These are phyloP conservation scores for Stagonosporopsis cucurbitacearum DNA, from an alignment of 2,329 filamentous ascomycete species.

Conservation along the genomic window DNA sequence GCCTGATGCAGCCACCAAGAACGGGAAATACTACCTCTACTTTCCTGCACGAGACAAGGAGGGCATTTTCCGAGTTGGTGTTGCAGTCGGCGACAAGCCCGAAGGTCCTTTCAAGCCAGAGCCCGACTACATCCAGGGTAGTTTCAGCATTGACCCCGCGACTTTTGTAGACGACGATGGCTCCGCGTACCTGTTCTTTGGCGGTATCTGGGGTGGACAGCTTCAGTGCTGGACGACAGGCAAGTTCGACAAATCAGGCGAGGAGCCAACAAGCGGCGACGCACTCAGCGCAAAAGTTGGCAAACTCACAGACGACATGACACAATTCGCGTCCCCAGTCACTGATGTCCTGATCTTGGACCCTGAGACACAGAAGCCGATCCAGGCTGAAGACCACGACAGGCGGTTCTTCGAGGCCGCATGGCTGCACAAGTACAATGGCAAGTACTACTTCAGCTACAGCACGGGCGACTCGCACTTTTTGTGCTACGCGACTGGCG, in stretches of 20 bases:
- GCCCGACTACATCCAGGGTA: conserved; percentile 68
- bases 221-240: conserved; percentile 74
- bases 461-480: conserved; percentile 80
- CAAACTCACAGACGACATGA: conserved; percentile 70
- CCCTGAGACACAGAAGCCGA: conserved; percentile 60
- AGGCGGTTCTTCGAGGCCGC: conserved; percentile 80
- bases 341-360: conserved; percentile 70
- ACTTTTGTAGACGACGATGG: conserved; percentile 74
- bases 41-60: conserved; percentile 77
- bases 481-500: conserved; percentile 71
- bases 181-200: conserved; percentile 74
- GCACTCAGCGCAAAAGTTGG: conserved; percentile 73
- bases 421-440: conserved; percentile 77
- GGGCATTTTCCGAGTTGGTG: conserved; percentile 76
- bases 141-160: conserved; percentile 79
- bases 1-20: conserved; percentile 73
- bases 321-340: conserved; percentile 61
- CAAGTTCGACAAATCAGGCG: conserved; percentile 59
- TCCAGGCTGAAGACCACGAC: conserved; percentile 73
- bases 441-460: conserved; percentile 77
- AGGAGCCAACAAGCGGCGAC: conserved; percentile 46
- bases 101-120: conserved; percentile 74
- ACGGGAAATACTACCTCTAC: conserved; percentile 77
- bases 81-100: conserved; percentile 68
- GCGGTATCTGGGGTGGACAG: conserved; percentile 81